Evolutionary conservation across 164 flowering plant genomes (phyloP).

Genomic region (Cinnamomum chago): DNA sequence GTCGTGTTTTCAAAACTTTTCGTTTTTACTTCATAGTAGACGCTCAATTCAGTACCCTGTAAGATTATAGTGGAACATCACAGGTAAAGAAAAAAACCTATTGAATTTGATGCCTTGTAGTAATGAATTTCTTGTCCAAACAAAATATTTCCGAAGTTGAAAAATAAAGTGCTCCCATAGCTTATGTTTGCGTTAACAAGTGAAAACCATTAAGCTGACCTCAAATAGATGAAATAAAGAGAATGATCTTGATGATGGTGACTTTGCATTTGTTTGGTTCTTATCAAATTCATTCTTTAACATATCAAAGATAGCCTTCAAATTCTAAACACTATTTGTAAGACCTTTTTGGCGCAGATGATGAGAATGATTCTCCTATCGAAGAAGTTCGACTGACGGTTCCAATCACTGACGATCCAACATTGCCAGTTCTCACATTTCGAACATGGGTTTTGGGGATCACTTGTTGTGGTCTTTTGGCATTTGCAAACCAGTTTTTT

Average conservation of each 20-base stretch:
- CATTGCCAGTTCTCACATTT: conserved; percentile 8
- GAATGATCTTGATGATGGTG: too few relatives aligned
- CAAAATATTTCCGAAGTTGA: too few relatives aligned
- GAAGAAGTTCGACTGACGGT: conserved; percentile 12
- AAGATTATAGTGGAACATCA: background rate
- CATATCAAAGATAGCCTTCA: background rate
- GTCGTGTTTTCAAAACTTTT: background rate
- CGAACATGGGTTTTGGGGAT: conserved; percentile 14
- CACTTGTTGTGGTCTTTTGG: background rate
- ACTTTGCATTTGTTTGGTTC: too few relatives aligned
- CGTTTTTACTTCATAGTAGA: too few relatives aligned
- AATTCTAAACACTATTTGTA: background rate
- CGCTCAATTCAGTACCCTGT: too few relatives aligned
- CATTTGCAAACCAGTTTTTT: conserved; percentile 8
- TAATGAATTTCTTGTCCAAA: too few relatives aligned
- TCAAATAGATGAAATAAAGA: too few relatives aligned
- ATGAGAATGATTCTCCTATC: conserved; percentile 9
- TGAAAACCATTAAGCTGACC: too few relatives aligned
- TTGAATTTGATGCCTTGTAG: too few relatives aligned
- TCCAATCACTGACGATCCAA: conserved; percentile 10
- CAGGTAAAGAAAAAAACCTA: background rate
- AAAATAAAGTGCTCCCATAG: too few relatives aligned
- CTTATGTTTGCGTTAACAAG: too few relatives aligned
- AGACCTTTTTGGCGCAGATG: background rate
- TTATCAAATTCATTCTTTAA: background rate